Conservation (phyloP, 768 basidiomycete genomes). For the Fomitopsis pulvina region DNA sequence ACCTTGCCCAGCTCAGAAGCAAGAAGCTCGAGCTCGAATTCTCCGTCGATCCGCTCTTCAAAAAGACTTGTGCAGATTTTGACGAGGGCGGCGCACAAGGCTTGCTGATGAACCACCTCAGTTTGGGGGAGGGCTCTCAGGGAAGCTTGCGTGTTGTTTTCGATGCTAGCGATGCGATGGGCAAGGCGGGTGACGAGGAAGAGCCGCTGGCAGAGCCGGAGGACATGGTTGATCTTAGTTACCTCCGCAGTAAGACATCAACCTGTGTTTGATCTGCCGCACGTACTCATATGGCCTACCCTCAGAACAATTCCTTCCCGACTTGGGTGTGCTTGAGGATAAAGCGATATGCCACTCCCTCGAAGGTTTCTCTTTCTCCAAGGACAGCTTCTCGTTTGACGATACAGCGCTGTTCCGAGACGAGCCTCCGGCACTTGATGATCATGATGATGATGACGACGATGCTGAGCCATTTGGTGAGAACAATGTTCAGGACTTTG, state of each 20-base stretch:
- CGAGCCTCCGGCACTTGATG: slow-evolving; percentile 33
- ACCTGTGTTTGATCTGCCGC: not conserved
- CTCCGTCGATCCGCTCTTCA: slow-evolving; percentile 93
- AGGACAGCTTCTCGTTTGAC: slow-evolving; percentile 56
- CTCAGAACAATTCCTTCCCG: slow-evolving; percentile 72
- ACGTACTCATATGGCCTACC: not conserved
- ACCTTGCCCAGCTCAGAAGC: slow-evolving; percentile 68
- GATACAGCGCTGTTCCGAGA: slow-evolving; percentile 57
- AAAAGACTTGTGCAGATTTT: slow-evolving; percentile 96
- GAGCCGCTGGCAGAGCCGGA: slow-evolving; percentile 62
- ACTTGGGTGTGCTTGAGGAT: slow-evolving; percentile 53
- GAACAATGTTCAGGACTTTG: slow-evolving; percentile 29
- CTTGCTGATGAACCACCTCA: slow-evolving; percentile 93
- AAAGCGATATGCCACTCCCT: slow-evolving; percentile 80
- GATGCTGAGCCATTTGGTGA: slow-evolving; percentile 16
- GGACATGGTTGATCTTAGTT: slow-evolving; percentile 58
- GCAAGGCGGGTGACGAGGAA: slow-evolving; percentile 67
- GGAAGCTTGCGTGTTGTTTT: slow-evolving; percentile 88
- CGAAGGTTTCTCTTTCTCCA: slow-evolving; percentile 75
- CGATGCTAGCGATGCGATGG: slow-evolving; percentile 89
- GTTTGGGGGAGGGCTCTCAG: slow-evolving; percentile 68
- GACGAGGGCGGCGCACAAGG: slow-evolving; percentile 98
- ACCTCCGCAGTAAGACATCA: slow-evolving; percentile 46
- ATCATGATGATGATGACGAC: slow-evolving; percentile 39
- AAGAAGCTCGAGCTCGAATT: slow-evolving; percentile 97